These are phyloP conservation scores for Populus tremula DNA, from an alignment of 345 rosid species.

Conservation along the genomic window DNA sequence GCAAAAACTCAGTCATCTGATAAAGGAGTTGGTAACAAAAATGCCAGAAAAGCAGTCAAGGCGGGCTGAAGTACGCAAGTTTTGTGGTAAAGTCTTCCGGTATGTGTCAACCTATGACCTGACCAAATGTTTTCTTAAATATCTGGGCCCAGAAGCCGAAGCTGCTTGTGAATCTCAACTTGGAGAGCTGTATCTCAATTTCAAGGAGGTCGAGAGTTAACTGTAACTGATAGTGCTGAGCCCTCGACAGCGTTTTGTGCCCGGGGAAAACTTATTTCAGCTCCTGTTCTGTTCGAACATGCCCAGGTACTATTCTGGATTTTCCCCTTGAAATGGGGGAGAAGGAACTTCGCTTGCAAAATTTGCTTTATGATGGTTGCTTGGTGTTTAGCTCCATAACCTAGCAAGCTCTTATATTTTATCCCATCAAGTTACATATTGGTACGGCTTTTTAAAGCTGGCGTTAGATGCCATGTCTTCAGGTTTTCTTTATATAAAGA, in stretches of 20 bases:
- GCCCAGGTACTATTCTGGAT: neutral
- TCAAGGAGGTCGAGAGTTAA: slow-evolving; percentile 41
- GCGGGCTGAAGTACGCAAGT: slow-evolving; percentile 67
- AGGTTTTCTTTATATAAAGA: neutral
- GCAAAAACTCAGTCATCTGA: slow-evolving; percentile 46
- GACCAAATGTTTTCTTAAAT: slow-evolving; percentile 56
- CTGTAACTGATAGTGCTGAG: neutral
- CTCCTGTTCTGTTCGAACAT: neutral
- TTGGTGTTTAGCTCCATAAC: neutral
- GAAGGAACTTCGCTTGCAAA: neutral
- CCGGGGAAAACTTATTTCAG: neutral
- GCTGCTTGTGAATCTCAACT: slow-evolving; percentile 66
- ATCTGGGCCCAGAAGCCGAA: slow-evolving; percentile 46
- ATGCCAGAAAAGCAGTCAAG: slow-evolving; percentile 70
- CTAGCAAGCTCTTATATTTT: neutral
- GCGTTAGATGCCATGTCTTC: neutral
- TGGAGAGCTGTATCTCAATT: slow-evolving; percentile 50
- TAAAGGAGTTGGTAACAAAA: slow-evolving; percentile 51
- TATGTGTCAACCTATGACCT: slow-evolving; percentile 46
- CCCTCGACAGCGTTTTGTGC: neutral
- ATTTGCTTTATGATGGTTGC: neutral
- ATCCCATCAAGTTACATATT: neutral
- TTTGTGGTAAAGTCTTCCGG: slow-evolving; percentile 57
- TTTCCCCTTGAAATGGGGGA: neutral
- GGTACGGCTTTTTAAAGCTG: neutral